Percentiles rank a stretch among this genome's conserved stretches.
These are phyloP conservation scores for Neofusicoccum parvum DNA, from an alignment of 2,329 filamentous ascomycete genomes.

Conservation along the genomic window DNA sequence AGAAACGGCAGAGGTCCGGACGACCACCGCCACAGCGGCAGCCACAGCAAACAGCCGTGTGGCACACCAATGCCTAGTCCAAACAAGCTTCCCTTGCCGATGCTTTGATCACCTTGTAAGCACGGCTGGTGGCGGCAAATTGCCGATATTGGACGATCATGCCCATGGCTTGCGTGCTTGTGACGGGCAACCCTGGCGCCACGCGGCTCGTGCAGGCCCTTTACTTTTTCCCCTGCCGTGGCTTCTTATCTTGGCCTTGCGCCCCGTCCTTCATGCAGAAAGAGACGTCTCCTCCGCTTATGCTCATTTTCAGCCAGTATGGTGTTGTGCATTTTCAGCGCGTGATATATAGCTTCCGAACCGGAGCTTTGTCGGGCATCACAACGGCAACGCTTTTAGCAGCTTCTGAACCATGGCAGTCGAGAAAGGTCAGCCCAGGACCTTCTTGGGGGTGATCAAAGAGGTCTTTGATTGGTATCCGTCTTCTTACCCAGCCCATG, in stretches of 20 bases:
- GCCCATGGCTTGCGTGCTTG: constrained; percentile 1
- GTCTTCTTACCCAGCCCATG: constrained; percentile 36
- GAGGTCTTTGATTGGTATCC: constrained; percentile 37
- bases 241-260: not conserved
- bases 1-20: not conserved
- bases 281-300: not conserved
- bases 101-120: constrained; percentile 5
- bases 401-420: not conserved
- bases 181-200: not conserved
- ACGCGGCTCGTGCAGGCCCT: not conserved
- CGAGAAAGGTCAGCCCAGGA: constrained; percentile 5
- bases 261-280: not conserved
- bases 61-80: constrained; percentile 2
- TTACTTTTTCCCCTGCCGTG: not conserved
- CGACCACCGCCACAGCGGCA: not conserved
- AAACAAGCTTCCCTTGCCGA: constrained; percentile 11
- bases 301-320: constrained; percentile 9
- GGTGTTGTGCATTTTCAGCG: not conserved
- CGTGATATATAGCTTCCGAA: not conserved
- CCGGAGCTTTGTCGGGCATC: not conserved
- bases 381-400: not conserved
- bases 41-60: not conserved
- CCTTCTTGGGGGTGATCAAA: constrained; percentile 20
- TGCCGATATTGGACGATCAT: not conserved
- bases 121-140: not conserved